Percentiles rank a stretch among this genome's conserved stretches.
Evolutionary conservation across 2,329 filamentous ascomycete species (phyloP).

Genomic region (Calycina marina): DNA sequence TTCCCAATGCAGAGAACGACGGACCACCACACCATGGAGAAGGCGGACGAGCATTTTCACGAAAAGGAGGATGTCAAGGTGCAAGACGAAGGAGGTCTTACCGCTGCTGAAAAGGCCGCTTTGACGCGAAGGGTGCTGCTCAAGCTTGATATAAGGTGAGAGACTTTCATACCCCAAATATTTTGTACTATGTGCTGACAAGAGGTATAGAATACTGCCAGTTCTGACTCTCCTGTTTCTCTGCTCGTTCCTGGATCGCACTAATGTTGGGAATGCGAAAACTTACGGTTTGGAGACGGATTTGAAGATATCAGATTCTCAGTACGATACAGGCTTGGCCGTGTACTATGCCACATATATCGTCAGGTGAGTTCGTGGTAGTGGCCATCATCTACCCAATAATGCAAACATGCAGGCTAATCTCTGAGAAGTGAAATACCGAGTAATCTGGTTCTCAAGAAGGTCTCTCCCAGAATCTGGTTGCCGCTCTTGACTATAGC

Average conservation of each 20-base stretch:
- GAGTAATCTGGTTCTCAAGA: slow-evolving; percentile 41
- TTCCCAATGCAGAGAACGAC: not conserved
- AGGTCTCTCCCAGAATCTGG: slow-evolving; percentile 39
- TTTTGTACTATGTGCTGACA: too few species aligned
- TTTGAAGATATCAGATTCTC: slow-evolving; percentile 39
- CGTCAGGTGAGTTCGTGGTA: slow-evolving; percentile 24
- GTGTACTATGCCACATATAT: slow-evolving; percentile 54
- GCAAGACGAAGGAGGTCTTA: not conserved
- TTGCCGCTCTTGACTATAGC: slow-evolving; percentile 46
- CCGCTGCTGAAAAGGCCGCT: slow-evolving; percentile 1
- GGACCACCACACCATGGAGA: not conserved
- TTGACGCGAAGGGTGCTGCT: slow-evolving; percentile 31
- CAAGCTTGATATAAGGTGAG: slow-evolving; percentile 39
- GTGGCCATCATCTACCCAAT: too few species aligned
- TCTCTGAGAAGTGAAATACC: slow-evolving; percentile 31
- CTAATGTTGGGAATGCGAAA: slow-evolving; percentile 60
- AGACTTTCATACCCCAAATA: too few species aligned
- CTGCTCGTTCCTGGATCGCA: slow-evolving; percentile 51
- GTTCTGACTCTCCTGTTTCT: slow-evolving; percentile 49
- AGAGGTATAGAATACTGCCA: slow-evolving; percentile 37
- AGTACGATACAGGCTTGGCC: slow-evolving; percentile 49
- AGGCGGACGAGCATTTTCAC: not conserved
- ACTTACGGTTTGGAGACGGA: slow-evolving; percentile 47
- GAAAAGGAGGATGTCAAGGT: too few species aligned
- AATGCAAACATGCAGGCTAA: too few species aligned